Evolutionary conservation across 148 eudicot genomes (phyloP), one percentile per base, ranked within the genome.

Genomic region (Diospyros lotus): DNA sequence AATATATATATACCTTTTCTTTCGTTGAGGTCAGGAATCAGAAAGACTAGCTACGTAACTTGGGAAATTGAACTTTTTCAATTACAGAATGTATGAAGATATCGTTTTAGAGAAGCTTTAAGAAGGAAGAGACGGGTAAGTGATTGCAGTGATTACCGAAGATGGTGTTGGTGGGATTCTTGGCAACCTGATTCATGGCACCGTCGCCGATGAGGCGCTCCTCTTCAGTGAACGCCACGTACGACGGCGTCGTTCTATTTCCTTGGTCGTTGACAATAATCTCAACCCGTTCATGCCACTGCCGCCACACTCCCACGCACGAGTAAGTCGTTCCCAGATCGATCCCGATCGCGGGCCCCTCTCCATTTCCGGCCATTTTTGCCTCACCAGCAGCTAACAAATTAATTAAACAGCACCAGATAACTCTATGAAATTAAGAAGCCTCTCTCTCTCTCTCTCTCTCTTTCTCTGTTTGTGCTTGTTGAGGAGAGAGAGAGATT

Each of bases 201-300:
- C 81, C 84, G 81, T 82, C 84, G 58, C 84, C 84, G 71, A 82
- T 82, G 71, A 82, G 68, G 58, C 80, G 72, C 68, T 82, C 80
- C 7, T 42, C 11, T 43, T 82, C 82, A 9, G 75, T 68, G 75
- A 82, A 83, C 8, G 73, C 86, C 65, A 83, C 86, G 82, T 82
- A 83, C 14, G 86, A 79, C 40, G 86, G 86, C 59, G 86, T 83
- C 38, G 80, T 83, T 55, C 86, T 77, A 65, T 83, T 83, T 75
- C 86, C 86, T 76, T 83, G 86, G 73, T 83, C 86, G 66, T 83
- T 83, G 5, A 82, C 86, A 76, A 83, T 83, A 43, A 83, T 83
- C 73, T 83, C 86, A 44, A 83, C 86, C 64, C 76, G 82, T 51
- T 82, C 86, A 58, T 83, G 79, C 28, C 28, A 28, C 28, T 28